Conservation (phyloP, 1,284 basidiomycete species). For the Coriolopsis trogii region DNA sequence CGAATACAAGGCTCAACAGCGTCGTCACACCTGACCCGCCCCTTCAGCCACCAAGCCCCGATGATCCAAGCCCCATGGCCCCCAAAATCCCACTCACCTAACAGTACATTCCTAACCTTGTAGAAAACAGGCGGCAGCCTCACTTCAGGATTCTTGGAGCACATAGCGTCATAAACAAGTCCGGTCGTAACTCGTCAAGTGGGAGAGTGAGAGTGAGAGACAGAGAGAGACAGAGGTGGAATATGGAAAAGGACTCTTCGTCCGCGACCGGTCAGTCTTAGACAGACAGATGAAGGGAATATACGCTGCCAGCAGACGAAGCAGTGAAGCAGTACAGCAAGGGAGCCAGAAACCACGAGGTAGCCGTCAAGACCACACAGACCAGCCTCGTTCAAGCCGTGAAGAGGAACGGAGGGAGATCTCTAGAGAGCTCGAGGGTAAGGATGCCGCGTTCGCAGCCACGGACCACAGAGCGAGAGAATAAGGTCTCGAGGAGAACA, state of each 20-base stretch:
- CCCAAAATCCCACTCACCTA: slow-evolving; percentile 49
- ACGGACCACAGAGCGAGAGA: slow-evolving; percentile 2
- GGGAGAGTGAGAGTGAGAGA: too few relatives aligned
- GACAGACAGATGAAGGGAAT: neutral
- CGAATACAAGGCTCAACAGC: slow-evolving; percentile 45
- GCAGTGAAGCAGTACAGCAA: neutral
- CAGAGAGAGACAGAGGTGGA: too few relatives aligned
- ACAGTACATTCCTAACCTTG: too few relatives aligned
- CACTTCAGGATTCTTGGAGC: too few relatives aligned
- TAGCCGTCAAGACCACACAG: slow-evolving; percentile 16
- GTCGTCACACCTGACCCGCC: slow-evolving; percentile 40
- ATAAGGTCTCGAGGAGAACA: slow-evolving; percentile 12
- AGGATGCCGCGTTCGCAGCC: too few relatives aligned
- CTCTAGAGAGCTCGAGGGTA: slow-evolving; percentile 1
- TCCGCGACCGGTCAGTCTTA: too few relatives aligned
- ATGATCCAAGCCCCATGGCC: too few relatives aligned
- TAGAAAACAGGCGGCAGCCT: too few relatives aligned
- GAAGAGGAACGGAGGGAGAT: slow-evolving; percentile 6
- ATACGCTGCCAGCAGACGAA: slow-evolving; percentile 14
- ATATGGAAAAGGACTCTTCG: too few relatives aligned
- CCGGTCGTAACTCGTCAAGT: too few relatives aligned
- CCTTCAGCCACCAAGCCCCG: too few relatives aligned
- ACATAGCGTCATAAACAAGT: too few relatives aligned
- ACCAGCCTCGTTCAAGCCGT: slow-evolving; percentile 9
- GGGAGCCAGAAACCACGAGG: slow-evolving; percentile 3